Evolutionary conservation across 2,329 filamentous ascomycete genomes (phyloP).

Genomic region (Fusarium coffeatum): DNA sequence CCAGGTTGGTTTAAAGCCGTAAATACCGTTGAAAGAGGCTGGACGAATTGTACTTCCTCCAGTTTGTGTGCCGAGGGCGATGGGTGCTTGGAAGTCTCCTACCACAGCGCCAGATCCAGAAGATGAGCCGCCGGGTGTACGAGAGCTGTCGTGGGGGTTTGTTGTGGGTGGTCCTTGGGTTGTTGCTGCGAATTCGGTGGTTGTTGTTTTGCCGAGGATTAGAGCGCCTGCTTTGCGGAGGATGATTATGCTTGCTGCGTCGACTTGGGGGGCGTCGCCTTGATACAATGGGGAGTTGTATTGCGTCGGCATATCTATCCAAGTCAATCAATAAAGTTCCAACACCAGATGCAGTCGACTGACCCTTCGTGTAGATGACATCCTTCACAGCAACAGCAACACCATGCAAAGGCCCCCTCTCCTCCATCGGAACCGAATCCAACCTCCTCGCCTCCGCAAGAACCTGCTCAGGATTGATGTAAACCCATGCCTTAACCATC

Average conservation of each 20-base stretch:
- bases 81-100: conserved; percentile 68
- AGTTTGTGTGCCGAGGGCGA: conserved; percentile 71
- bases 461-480: not conserved
- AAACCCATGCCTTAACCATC: conserved; percentile 8
- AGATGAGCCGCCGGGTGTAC: conserved; percentile 74
- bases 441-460: conserved; percentile 7
- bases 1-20: conserved; percentile 36
- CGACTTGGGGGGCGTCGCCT: conserved; percentile 56
- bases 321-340: no score
- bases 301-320: conserved; percentile 65
- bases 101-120: conserved; percentile 73
- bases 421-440: not conserved
- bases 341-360: no score
- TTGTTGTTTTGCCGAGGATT: conserved; percentile 53
- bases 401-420: conserved; percentile 16
- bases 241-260: conserved; percentile 65
- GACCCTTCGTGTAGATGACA: conserved; percentile 31
- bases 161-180: conserved; percentile 60
- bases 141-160: conserved; percentile 71
- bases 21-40: conserved; percentile 68
- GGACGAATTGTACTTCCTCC: conserved; percentile 71
- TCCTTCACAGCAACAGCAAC: conserved; percentile 28
- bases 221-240: conserved; percentile 66
- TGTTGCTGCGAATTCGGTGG: conserved; percentile 68
- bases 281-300: conserved; percentile 66